A percentile compares a stretch with the other conserved stretches of the same genome.
phyloP scores from a whole-genome alignment of 208 protist genomes.

The Angomonas desouzai region DNA sequence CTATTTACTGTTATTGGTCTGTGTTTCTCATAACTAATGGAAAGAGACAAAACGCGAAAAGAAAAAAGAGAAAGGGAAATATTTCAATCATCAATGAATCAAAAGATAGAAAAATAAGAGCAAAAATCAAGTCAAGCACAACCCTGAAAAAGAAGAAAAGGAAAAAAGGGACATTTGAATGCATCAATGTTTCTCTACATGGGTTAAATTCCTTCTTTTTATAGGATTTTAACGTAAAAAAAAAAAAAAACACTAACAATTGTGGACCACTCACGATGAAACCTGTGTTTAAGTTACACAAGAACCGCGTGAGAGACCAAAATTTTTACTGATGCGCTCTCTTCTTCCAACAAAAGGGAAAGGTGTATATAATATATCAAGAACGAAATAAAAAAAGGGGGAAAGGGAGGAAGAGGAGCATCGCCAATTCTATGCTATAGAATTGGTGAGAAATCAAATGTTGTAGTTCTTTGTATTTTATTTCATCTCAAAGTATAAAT shows the following conservation, averaged over 20 bases:
- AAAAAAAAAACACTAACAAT: conserved; percentile 13
- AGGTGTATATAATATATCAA: neutral
- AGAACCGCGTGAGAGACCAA: neutral
- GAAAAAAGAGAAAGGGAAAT: neutral
- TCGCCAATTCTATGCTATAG: too few relatives aligned
- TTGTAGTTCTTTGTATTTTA: neutral
- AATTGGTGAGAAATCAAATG: neutral
- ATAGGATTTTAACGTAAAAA: conserved; percentile 16
- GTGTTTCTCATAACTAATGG: neutral
- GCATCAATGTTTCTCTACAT: neutral
- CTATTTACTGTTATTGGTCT: conserved; percentile 5
- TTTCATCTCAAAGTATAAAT: conserved; percentile 2
- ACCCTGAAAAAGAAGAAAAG: neutral
- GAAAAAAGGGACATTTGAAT: too few relatives aligned
- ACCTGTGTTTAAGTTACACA: neutral
- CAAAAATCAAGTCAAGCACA: neutral
- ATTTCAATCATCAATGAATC: neutral
- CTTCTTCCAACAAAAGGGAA: neutral
- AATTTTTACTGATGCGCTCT: neutral
- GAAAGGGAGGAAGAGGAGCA: conserved; percentile 9
- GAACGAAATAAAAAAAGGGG: conserved; percentile 4
- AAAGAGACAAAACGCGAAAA: neutral
- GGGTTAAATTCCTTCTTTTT: neutral
- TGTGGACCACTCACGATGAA: conserved; percentile 12
- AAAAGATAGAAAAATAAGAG: too few relatives aligned